Conservation (phyloP, 352 stramenopile species). For the Phytophthora ohioensis region DNA sequence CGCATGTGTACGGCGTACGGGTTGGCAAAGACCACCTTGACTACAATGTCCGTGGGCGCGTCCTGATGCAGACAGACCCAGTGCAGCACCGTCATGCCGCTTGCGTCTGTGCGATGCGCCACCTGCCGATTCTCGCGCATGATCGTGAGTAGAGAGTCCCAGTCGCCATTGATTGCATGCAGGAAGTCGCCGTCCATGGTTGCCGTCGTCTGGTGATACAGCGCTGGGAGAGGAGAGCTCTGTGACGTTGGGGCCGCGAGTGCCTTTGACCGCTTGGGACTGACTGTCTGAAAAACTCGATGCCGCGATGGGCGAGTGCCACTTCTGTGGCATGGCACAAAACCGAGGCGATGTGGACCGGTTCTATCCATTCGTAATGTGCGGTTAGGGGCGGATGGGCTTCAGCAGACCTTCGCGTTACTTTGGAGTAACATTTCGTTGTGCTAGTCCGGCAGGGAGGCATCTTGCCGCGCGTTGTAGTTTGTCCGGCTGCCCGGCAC, state of each 20-base stretch:
- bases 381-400: slow-evolving; percentile 7
- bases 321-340: slow-evolving; percentile 14
- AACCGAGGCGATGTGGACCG: not conserved
- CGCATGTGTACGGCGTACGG: slow-evolving; percentile 72
- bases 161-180: slow-evolving; percentile 84
- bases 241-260: slow-evolving; percentile 2
- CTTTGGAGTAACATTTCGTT: slow-evolving; percentile 14
- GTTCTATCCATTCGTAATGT: slow-evolving; percentile 30
- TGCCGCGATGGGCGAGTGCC: slow-evolving; percentile 21
- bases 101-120: slow-evolving; percentile 66
- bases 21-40: slow-evolving; percentile 86
- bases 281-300: slow-evolving; percentile 3
- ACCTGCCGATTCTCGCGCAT: slow-evolving; percentile 73
- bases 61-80: slow-evolving; percentile 86
- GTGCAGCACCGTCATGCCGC: slow-evolving; percentile 82
- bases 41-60: slow-evolving; percentile 73
- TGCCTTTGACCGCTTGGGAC: slow-evolving; percentile 16
- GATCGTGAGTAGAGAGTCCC: slow-evolving; percentile 70
- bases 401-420: slow-evolving; percentile 12
- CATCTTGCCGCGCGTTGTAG: slow-evolving; percentile 15
- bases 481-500: slow-evolving; percentile 11
- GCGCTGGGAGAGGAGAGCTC: not conserved
- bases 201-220: not conserved
- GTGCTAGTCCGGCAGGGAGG: not conserved
- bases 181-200: slow-evolving; percentile 80